Base-by-base conservation (phyloP, 2,329 filamentous ascomycete species). In the Pseudopithomyces maydicus region DNA sequence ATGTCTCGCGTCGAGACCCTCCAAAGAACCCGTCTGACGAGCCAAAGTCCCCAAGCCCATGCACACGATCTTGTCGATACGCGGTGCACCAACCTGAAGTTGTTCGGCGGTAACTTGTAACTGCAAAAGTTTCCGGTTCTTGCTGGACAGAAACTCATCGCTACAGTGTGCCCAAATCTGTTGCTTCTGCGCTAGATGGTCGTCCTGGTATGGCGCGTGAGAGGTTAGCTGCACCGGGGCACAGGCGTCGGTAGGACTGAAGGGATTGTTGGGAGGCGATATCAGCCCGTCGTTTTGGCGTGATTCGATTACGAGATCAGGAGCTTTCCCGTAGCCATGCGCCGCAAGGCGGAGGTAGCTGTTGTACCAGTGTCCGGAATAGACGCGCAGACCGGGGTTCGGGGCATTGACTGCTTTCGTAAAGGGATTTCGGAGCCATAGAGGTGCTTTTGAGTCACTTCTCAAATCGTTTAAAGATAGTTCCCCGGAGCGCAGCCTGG, bases 261-360 rank as follows among this genome's bases (percentile, higher is more conserved):
- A 51, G 2, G 8, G 23, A 23, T 51, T 17, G 23, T 22, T 23
- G 19, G 48, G 48, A 23, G 48, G 48, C 20, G 15, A 26, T 11
- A 51, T 43, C 2, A 15, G 23, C 11, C 48, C 48, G 23, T 51
- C 48, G 26, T n/a, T 35, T 4, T 51, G 48, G 26, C 38, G 48
- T 20, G 35, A 22, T 15, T 26, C 38, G 17, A 51, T 33, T 23
- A 51, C 23, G n/a, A 51, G 48, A 33, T 51, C 48, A 6, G 48
- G 48, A 15, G 36, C 48, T 42, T 19, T 51, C 23, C 22, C 48
- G 19, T 51, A 51, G 17, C 48, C 48, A 17, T 51, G 19, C n/a
- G 48, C 48, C 22, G 48, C 38, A 29, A 51, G 42, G 2, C 48
- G 48, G 11, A 51, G 48, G 38, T 51, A 51, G 38, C 48, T 51